Percentiles rank a stretch among this genome's conserved stretches.
Evolutionary conservation across 2,329 filamentous ascomycete species (phyloP).

Genomic region (Alternaria longipes): DNA sequence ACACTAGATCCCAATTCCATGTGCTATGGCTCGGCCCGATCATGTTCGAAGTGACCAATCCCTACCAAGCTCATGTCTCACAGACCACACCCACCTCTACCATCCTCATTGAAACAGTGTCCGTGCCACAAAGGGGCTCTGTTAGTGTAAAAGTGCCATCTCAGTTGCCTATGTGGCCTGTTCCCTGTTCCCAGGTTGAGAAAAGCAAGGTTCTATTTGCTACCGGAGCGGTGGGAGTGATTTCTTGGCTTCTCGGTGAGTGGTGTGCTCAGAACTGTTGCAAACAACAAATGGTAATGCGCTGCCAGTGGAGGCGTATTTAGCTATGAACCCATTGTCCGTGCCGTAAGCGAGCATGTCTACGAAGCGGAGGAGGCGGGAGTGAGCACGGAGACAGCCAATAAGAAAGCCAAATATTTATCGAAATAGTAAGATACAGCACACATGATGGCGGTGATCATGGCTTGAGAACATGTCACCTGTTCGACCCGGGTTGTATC

Average conservation of each 20-base stretch:
- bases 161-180: constrained; percentile 7
- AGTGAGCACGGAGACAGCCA: neutral
- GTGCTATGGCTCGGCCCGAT: constrained; percentile 22
- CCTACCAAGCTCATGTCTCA: neutral
- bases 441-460: neutral
- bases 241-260: constrained; percentile 2
- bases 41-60: neutral
- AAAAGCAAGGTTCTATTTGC: constrained; percentile 12
- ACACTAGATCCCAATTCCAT: constrained; percentile 9
- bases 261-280: neutral
- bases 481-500: neutral
- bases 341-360: constrained; percentile 7
- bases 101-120: neutral
- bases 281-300: neutral
- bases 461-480: neutral
- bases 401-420: neutral
- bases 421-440: neutral
- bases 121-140: constrained; percentile 7
- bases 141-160: neutral
- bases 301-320: constrained; percentile 2
- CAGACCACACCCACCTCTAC: neutral
- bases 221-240: constrained; percentile 10
- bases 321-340: constrained; percentile 21
- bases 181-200: neutral
- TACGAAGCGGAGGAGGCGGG: neutral